phyloP scores from a whole-genome alignment of 2,329 filamentous ascomycete genomes.

The Exophiala alcalophila region DNA sequence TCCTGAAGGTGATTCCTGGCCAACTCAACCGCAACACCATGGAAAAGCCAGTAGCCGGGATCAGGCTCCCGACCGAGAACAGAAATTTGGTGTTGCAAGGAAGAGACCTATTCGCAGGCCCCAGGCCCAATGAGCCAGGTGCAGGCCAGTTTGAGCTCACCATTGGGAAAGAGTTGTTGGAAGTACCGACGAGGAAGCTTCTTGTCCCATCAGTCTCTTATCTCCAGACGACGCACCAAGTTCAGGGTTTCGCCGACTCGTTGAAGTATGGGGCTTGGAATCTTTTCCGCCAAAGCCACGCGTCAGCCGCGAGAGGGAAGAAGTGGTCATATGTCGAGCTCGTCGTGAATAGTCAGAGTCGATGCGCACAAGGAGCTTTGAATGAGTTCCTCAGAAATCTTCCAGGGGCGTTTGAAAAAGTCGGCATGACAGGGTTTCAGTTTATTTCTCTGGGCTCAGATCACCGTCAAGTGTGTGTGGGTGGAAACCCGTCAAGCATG shows the following conservation, averaged over 20 bases:
- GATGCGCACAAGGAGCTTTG: too few relatives aligned
- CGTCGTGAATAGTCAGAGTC: neutral
- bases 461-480: too few relatives aligned
- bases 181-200: slow-evolving; percentile 7
- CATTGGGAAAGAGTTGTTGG: slow-evolving; percentile 1
- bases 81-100: slow-evolving; percentile 7
- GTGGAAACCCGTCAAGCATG: neutral
- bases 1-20: slow-evolving; percentile 14
- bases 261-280: slow-evolving; percentile 6
- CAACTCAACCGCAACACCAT: slow-evolving; percentile 10
- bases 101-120: slow-evolving; percentile 1
- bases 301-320: neutral
- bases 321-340: slow-evolving; percentile 6
- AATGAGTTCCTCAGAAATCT: neutral
- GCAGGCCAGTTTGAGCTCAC: slow-evolving; percentile 1
- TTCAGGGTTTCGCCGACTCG: neutral
- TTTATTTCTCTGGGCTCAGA: too few relatives aligned
- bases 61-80: slow-evolving; percentile 4
- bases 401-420: neutral
- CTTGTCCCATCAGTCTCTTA: slow-evolving; percentile 2
- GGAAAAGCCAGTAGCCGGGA: neutral
- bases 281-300: neutral
- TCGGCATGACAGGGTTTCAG: neutral
- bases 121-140: neutral
- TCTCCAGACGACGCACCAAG: slow-evolving; percentile 2